A percentile compares a stretch with the other conserved stretches of the same genome.
phyloP scores from a whole-genome alignment of 1,284 basidiomycete species.

The Rhodotorula sp. region DNA sequence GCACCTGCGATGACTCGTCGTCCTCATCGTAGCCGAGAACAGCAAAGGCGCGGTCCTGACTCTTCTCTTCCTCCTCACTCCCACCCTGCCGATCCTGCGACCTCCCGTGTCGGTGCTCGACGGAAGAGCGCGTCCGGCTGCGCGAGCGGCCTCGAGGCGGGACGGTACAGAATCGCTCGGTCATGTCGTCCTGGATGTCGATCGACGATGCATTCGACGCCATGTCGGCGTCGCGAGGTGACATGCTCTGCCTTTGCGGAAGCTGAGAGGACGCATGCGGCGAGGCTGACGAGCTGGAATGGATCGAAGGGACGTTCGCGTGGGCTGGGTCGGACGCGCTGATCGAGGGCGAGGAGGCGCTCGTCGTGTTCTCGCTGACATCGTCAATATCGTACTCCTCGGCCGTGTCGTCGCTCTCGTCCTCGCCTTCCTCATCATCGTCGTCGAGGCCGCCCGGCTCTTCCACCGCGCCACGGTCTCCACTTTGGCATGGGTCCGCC shows the following conservation, averaged over 20 bases:
- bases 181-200: slow-evolving; percentile 33
- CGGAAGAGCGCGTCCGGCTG: not conserved
- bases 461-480: slow-evolving; percentile 5
- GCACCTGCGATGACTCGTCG: slow-evolving; percentile 12
- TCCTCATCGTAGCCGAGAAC: slow-evolving; percentile 11
- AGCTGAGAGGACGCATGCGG: slow-evolving; percentile 54
- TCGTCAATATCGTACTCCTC: slow-evolving; percentile 39
- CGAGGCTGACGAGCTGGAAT: slow-evolving; percentile 57
- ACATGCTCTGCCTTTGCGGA: not conserved
- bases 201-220: slow-evolving; percentile 19
- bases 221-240: not conserved
- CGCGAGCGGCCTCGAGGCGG: slow-evolving; percentile 1
- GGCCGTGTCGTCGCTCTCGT: slow-evolving; percentile 21
- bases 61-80: not conserved
- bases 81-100: not conserved
- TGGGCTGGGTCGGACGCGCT: slow-evolving; percentile 10
- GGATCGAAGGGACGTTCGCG: slow-evolving; percentile 1
- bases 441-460: slow-evolving; percentile 14
- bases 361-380: slow-evolving; percentile 25
- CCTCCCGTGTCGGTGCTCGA: not conserved
- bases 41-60: slow-evolving; percentile 15
- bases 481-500: not conserved
- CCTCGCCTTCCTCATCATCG: slow-evolving; percentile 29
- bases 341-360: slow-evolving; percentile 14
- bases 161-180: slow-evolving; percentile 10